Conservation (phyloP, 1,284 basidiomycete species). For the Ceraceosorus bombacis region DNA sequence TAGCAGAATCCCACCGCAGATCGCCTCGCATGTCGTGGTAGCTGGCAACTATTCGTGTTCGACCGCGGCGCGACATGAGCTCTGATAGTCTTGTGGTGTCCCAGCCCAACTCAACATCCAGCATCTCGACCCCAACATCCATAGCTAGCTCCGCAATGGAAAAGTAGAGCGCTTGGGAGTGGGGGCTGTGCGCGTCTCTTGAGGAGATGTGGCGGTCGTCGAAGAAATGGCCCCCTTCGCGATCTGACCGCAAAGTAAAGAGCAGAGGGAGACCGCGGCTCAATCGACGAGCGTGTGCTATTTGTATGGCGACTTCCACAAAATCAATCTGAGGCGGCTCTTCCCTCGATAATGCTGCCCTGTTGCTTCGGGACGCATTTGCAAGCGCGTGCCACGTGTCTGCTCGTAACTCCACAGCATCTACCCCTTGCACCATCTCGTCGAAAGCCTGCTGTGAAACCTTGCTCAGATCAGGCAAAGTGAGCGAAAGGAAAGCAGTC, state of each 20-base stretch:
- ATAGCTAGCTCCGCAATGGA: constrained; percentile 9
- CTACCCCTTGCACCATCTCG: constrained; percentile 13
- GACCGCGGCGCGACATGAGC: constrained; percentile 4
- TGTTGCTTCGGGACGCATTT: constrained; percentile 2
- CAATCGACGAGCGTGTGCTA: constrained; percentile 8
- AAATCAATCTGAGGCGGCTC: constrained; percentile 8
- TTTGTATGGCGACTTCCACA: constrained; percentile 12
- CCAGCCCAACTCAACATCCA: constrained; percentile 18
- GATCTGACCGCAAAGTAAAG: constrained; percentile 13
- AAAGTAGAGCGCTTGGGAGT: constrained; percentile 16
- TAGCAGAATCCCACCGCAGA: constrained; percentile 11
- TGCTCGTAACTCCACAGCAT: constrained; percentile 18
- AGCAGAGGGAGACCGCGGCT: constrained; percentile 9
- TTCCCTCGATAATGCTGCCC: neutral
- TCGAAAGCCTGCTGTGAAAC: constrained; percentile 5
- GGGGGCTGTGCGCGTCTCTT: constrained; percentile 8
- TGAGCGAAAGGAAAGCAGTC: constrained; percentile 13
- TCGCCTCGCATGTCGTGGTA: constrained; percentile 17
- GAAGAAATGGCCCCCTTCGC: constrained; percentile 15
- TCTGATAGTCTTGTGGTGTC: neutral
- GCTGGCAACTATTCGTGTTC: constrained; percentile 9
- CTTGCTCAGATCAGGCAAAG: constrained; percentile 14
- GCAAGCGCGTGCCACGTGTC: constrained; percentile 13
- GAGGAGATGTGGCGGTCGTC: constrained; percentile 13
- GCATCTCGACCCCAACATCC: constrained; percentile 11